Evolutionary conservation across 805 yeast species (phyloP).

Genomic region (Schizosaccharomyces lindneri): DNA sequence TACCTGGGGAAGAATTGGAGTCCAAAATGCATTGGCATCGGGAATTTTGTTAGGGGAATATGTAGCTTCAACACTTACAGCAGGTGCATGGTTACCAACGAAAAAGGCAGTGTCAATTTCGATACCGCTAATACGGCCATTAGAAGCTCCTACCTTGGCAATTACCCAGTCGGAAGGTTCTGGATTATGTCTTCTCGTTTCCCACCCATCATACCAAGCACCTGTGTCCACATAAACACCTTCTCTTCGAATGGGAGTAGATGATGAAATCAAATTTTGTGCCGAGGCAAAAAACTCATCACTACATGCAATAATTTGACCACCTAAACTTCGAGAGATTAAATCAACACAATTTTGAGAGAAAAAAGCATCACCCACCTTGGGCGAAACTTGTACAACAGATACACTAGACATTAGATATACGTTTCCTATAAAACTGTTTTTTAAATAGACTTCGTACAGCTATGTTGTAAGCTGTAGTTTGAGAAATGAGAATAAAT

Average conservation of each 20-base stretch:
- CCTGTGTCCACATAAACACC: slow-evolving; percentile 36
- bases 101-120: slow-evolving; percentile 87
- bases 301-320: slow-evolving; percentile 38
- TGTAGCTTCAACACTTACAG: slow-evolving; percentile 47
- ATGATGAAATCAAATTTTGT: slow-evolving; percentile 57
- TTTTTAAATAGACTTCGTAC: no score
- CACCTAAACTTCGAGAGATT: slow-evolving; percentile 65
- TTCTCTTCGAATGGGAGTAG: slow-evolving; percentile 57
- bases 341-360: slow-evolving; percentile 26
- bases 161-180: slow-evolving; percentile 74
- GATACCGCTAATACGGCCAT: slow-evolving; percentile 55
- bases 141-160: slow-evolving; percentile 56
- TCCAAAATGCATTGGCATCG: slow-evolving; percentile 31
- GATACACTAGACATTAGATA: background rate
- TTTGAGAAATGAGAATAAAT: background rate
- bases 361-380: background rate
- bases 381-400: background rate
- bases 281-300: slow-evolving; percentile 96
- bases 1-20: slow-evolving; percentile 33
- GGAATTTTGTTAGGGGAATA: slow-evolving; percentile 14
- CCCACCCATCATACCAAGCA: slow-evolving; percentile 40
- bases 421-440: background rate
- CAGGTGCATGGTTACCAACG: slow-evolving; percentile 89
- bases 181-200: slow-evolving; percentile 38
- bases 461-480: background rate